These are phyloP conservation scores for Quercus variabilis DNA, from an alignment of 306 rosid species.

Conservation along the genomic window DNA sequence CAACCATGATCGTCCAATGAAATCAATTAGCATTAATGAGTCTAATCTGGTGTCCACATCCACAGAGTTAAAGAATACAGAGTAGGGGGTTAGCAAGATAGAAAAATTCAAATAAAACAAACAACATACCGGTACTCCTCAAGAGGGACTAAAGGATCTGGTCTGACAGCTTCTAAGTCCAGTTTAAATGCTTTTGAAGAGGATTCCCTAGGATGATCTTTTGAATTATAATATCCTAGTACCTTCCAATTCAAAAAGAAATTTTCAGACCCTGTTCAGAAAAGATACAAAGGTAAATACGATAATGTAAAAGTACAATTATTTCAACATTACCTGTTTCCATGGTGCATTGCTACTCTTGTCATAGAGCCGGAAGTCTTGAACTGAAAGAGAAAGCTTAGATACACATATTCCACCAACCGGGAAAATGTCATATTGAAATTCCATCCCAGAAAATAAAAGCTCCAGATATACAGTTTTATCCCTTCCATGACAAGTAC, in stretches of 20 bases:
- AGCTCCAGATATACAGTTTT: conserved; percentile 57
- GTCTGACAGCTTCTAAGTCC: conserved; percentile 94
- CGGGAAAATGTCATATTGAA: conserved; percentile 73
- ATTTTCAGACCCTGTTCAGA: conserved; percentile 19
- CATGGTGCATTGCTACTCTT: conserved; percentile 83
- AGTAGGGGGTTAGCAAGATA: not conserved
- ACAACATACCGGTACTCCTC: conserved; percentile 83
- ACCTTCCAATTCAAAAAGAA: conserved; percentile 55
- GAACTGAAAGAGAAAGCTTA: conserved; percentile 69
- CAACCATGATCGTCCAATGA: no score
- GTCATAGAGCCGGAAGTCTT: conserved; percentile 76
- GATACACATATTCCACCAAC: conserved; percentile 71
- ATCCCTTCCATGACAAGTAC: conserved; percentile 47
- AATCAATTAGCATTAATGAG: no score
- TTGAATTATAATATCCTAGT: conserved; percentile 76
- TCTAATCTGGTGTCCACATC: no score
- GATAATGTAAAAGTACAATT: conserved; percentile 8
- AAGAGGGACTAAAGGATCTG: conserved; percentile 90
- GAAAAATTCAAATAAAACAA: not conserved
- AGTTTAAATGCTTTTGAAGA: conserved; percentile 82
- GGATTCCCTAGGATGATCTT: conserved; percentile 81
- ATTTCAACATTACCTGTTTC: conserved; percentile 61
- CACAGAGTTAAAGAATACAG: not conserved
- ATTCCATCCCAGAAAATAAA: conserved; percentile 60
- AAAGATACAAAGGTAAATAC: conserved; percentile 18